phyloP scores from a whole-genome alignment of 1,284 basidiomycete species.

The Termitomyces sp. region DNA sequence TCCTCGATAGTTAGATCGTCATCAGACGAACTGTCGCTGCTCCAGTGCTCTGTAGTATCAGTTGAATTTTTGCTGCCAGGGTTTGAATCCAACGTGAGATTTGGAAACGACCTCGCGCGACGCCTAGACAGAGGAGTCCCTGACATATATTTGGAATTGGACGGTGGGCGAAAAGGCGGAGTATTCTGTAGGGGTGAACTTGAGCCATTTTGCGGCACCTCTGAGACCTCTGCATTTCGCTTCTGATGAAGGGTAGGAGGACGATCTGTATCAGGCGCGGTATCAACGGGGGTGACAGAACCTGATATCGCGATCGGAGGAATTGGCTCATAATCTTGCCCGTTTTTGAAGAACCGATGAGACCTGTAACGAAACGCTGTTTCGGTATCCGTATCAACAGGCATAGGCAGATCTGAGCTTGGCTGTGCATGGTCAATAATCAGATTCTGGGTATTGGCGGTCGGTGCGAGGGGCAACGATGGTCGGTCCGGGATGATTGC shows the following conservation, averaged over 20 bases:
- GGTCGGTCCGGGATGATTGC: conserved; percentile 25
- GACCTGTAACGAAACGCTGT: conserved; percentile 46
- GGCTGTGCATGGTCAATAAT: conserved; percentile 27
- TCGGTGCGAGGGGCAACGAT: conserved; percentile 20
- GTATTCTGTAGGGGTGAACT: conserved; percentile 7
- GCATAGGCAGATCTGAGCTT: conserved; percentile 46
- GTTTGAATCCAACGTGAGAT: conserved; percentile 36
- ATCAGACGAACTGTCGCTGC: conserved; percentile 64
- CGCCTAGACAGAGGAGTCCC: conserved; percentile 42
- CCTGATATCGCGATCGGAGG: conserved; percentile 22
- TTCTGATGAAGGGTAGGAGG: conserved; percentile 39
- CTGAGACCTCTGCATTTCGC: conserved; percentile 43
- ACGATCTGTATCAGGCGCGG: conserved; percentile 33
- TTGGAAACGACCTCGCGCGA: conserved; percentile 47
- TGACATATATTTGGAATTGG: conserved; percentile 8
- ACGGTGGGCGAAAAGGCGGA: neutral
- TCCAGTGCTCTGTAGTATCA: conserved; percentile 44
- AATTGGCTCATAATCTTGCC: conserved; percentile 23
- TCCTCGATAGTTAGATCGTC: conserved; percentile 35
- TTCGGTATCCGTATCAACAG: conserved; percentile 60
- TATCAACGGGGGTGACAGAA: conserved; percentile 20
- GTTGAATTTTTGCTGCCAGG: conserved; percentile 25
- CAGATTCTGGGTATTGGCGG: conserved; percentile 10
- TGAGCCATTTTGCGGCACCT: conserved; percentile 20
- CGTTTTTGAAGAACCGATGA: conserved; percentile 41